Conservation (phyloP, 805 yeast species). For the Hagleromyces aurorensis region DNA sequence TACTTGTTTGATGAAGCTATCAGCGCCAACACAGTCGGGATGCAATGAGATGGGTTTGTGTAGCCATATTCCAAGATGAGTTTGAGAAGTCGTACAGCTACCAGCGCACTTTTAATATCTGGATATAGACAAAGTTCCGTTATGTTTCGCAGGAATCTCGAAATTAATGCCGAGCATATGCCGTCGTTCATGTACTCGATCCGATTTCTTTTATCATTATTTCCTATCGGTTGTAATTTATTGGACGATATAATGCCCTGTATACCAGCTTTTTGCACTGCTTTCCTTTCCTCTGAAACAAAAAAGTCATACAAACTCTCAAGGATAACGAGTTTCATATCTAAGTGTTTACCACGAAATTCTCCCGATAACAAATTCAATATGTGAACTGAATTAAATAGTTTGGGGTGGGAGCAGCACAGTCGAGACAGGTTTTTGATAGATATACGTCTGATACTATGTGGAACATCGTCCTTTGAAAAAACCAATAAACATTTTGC, state of each 20-base stretch:
- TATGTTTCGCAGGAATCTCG: slow-evolving; percentile 46
- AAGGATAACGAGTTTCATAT: slow-evolving; percentile 43
- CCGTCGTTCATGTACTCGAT: slow-evolving; percentile 52
- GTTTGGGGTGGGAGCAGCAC: slow-evolving; percentile 54
- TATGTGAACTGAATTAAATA: slow-evolving; percentile 54
- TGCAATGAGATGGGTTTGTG: slow-evolving; percentile 64
- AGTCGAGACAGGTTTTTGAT: slow-evolving; percentile 50
- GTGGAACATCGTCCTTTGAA: slow-evolving; percentile 33
- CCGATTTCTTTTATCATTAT: slow-evolving; percentile 28
- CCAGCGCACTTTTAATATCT: slow-evolving; percentile 39
- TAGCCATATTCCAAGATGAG: slow-evolving; percentile 56
- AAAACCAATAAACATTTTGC: slow-evolving; percentile 52
- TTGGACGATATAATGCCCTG: slow-evolving; percentile 32
- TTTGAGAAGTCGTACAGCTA: slow-evolving; percentile 49
- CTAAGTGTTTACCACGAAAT: slow-evolving; percentile 33
- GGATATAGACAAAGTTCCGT: slow-evolving; percentile 42
- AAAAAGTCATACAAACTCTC: slow-evolving; percentile 54
- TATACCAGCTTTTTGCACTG: slow-evolving; percentile 36
- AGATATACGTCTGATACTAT: slow-evolving; percentile 41
- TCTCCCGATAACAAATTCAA: slow-evolving; percentile 45
- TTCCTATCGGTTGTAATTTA: slow-evolving; percentile 33
- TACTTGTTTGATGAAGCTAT: slow-evolving; percentile 42
- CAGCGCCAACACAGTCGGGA: slow-evolving; percentile 63
- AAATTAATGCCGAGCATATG: slow-evolving; percentile 64
- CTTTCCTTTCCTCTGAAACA: slow-evolving; percentile 43